Evolutionary conservation across 2,329 filamentous ascomycete species (phyloP), one percentile per base, ranked within the genome.

Genomic region (Diaporthe citri): DNA sequence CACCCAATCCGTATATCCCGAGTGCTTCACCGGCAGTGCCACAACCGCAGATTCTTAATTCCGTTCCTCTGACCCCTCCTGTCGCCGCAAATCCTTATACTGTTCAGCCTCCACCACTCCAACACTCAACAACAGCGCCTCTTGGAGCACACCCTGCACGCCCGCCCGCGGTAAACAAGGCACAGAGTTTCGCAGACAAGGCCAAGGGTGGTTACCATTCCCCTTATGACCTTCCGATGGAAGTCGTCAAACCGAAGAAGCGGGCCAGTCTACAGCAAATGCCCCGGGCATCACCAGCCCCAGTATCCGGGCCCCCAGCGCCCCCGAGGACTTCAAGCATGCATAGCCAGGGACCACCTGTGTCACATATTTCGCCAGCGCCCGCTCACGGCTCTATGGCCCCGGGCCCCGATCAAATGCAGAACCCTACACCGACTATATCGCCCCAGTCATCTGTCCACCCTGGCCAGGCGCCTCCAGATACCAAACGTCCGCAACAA

Each of bases 181-280:
- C 91, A 1, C 92, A 97, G 82, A 98, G 96, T 83, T 99, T 98
- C 83, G 95, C 90, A 8, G 93, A 96, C 83, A 97, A 97, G 83
- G 87, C 95, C 4, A 98, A 97, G 84, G 94, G 94, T 73, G 96
- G 96, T 10, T 99, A 99, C 82, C 90, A 93, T 66, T 98, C 96
- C 28, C 97, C 97, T 0, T 99, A 98, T 80, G 97, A 99, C 84
- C 88, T 99, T 28, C 97, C 97, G 5, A 94, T 97, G 84, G 96
- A 98, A 72, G 90, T 99, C 41, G 90, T 93, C 39, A 93, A 93
- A 78, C 91, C 93, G 80, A 88, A 92, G 82, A 93, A 93, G 86
- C 87, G 93, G 71, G 83, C 87, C 8, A 91, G 89, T 80, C 87
- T 89, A 79, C 90, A 90, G 75, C 90, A 90, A 71, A 84, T 89